phyloP scores from a whole-genome alignment of 257 asterid species.

The Solanum tarijense region DNA sequence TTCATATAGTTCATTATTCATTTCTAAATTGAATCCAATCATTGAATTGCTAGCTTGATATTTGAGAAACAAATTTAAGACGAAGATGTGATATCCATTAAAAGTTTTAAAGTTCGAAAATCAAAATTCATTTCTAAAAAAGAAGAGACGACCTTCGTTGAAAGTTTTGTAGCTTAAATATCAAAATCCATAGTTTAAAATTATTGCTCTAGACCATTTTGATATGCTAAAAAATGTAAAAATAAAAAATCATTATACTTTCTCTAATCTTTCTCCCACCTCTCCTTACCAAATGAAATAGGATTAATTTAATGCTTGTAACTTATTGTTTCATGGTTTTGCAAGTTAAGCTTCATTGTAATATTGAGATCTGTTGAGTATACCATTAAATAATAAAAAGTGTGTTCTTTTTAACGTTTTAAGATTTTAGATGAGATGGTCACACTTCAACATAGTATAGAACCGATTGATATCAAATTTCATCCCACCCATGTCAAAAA shows the following conservation, averaged over 20 bases:
- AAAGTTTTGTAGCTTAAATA: neutral
- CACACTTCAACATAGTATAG: too few relatives aligned
- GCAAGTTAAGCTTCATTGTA: neutral
- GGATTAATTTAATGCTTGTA: neutral
- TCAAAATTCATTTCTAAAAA: neutral
- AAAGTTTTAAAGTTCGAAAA: neutral
- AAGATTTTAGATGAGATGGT: accelerated
- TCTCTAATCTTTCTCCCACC: neutral
- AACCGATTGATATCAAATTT: neutral
- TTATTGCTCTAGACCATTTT: neutral
- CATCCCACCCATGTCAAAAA: too few relatives aligned
- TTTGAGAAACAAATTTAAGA: neutral
- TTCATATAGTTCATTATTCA: neutral
- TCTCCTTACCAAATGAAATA: neutral
- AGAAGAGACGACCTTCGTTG: neutral
- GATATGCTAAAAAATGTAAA: too few relatives aligned
- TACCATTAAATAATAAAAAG: accelerated
- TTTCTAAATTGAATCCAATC: neutral
- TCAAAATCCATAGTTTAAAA: neutral
- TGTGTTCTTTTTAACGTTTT: too few relatives aligned
- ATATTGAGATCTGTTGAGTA: neutral
- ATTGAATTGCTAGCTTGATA: neutral
- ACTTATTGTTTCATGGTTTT: neutral
- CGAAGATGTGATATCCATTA: neutral
- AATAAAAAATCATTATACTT: too few relatives aligned